Evolutionary conservation across 2,329 filamentous ascomycete genomes (phyloP), one percentile per base, ranked within the genome.

Genomic region (Scedosporium minutisporum): DNA sequence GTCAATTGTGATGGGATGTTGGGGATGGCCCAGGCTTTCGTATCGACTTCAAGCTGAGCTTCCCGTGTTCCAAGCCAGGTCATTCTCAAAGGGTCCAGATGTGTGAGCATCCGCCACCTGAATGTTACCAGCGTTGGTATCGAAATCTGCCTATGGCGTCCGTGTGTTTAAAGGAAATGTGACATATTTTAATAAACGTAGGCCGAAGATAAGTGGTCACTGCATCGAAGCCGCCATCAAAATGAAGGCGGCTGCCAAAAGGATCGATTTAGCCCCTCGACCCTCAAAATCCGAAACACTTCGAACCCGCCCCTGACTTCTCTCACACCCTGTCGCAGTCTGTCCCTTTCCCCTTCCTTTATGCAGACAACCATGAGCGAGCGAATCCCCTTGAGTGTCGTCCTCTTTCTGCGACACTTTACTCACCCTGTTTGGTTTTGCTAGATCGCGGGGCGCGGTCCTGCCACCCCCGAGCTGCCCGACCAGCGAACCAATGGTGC

Each of bases 201-300:
- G 44, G 14, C 44, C 44, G 44, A 53, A 21, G 48, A 46, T 16
- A 46, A 46, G 42, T 46, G 42, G 29, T 33, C 29, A 9, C 29
- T 9, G 29, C 29, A 33, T 33, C 29, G 29, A 33, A 33, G 33
- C 3, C 33, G 33, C 9, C 33, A 38, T 48, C 44, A 48, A 48
- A 18, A 21, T 48, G 44, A 48, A 21, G n/a, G 44, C 44, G 44
- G 44, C 44, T 48, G 7, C n/a, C 44, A 48, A 48, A 59, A 23
- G 57, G 57, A 42, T 38, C 16, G 33, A n/a, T 10, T 59, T 27
- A 27, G 18, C 42, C 21, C 58, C 44, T 48, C 58, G 12, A 6
- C 42, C 6, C 18, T 10, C 10, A 18, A 51, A 61, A 29, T 60
- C 59, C 59, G 59, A 61, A 61, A 61, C 59, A 42, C 41, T 48